Base-by-base conservation (phyloP, 441 rosid species). In the Omphalea diandra region DNA sequence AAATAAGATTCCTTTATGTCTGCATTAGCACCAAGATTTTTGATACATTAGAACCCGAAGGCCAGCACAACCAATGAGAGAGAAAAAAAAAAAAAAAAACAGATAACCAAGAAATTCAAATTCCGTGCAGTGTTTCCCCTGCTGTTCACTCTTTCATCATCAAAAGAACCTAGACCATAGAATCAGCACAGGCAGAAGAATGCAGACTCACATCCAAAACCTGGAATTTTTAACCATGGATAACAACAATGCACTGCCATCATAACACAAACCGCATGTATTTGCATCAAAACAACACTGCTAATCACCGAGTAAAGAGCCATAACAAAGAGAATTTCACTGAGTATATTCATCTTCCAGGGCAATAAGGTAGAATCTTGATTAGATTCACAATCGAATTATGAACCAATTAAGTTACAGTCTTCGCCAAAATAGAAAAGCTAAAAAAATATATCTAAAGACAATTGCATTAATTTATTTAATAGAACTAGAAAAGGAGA, bases 1-100 rank as follows among this genome's bases (percentile, higher is more conserved):
- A 84, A 90, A 90, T 29, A 79, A 62, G 55, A 90, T 90, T 59
- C 96, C 96, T 70, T 90, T 90, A 41, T 88, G 88, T 86, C 96
- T 90, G 87, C 72, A 76, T 15, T 46, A 73, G 27, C 33, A 5
- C 7, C 68, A 74, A 65, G 55, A 49, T 35, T 44, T 20, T 62
- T n/a, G n/a, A 43, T 15, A 27, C 18, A 41, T 41, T 12, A 41
- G 26, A 31, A 50, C 3, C 22, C 29, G n/a, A 58, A 7, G 26
- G 57, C 40, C 32, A 24, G 2, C 2, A 24, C 38, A 46, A 54
- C 20, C 43, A 52, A 61, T 70, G 38, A 24, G 18, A 56, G 11
- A 27, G 24, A n/a, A 55, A 41, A n/a, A 1, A 7, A 14, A 20
- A 3, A 1, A 12, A 17, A 63, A 2, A 15, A 32, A 3, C 36